Percentiles rank a stretch among this genome's conserved stretches.
phyloP scores from a whole-genome alignment of 495 filamentous ascomycete species.

The Barbatosphaeria neglecta region DNA sequence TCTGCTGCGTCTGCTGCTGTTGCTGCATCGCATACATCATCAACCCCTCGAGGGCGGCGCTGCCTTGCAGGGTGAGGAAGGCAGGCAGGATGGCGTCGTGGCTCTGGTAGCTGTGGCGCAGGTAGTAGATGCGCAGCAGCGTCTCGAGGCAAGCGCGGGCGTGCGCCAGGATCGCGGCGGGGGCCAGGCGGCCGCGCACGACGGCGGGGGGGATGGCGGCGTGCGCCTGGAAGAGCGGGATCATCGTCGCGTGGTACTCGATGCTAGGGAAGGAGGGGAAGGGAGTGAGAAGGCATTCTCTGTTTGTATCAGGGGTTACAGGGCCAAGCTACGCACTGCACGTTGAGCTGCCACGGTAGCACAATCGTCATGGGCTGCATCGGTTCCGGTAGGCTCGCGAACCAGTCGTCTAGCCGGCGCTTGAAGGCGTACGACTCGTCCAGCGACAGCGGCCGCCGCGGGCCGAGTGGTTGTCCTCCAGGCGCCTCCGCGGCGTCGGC shows the following conservation, averaged over 20 bases:
- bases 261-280: no score
- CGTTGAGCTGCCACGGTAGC: constrained; percentile 14
- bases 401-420: constrained; percentile 6
- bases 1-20: no score
- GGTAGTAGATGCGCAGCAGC: constrained; percentile 19
- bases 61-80: constrained; percentile 11
- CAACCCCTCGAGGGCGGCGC: constrained; percentile 3
- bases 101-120: constrained; percentile 18
- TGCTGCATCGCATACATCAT: no score
- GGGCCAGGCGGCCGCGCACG: constrained; percentile 1
- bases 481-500: no score
- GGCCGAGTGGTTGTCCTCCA: no score
- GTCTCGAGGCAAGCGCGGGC: constrained; percentile 18
- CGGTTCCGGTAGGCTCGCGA: constrained; percentile 6
- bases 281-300: no score
- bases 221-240: constrained; percentile 4
- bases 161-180: constrained; percentile 4
- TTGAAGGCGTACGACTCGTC: no score
- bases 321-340: constrained; percentile 9
- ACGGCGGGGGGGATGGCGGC: no score
- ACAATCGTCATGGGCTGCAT: constrained; percentile 12
- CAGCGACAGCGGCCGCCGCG: no score
- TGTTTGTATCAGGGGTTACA: background rate
- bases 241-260: constrained; percentile 11
- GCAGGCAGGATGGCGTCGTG: constrained; percentile 14